Conservation (phyloP, 108 stramenopile species). For the Aurantiochytrium sp. region DNA sequence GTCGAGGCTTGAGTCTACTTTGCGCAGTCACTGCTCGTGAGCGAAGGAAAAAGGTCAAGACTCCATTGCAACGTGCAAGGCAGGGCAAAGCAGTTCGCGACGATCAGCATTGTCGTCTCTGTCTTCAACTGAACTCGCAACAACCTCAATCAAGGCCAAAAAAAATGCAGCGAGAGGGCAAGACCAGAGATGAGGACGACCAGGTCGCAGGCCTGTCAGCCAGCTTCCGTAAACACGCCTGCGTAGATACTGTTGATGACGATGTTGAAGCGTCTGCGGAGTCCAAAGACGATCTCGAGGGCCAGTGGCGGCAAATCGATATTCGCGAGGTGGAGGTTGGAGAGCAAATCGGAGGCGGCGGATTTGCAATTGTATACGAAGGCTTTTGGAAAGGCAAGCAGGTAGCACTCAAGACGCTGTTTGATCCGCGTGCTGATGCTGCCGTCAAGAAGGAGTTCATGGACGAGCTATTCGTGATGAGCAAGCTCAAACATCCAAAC, state of each 20-base stretch:
- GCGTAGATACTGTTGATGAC: neutral
- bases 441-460: conserved; percentile 41
- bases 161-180: neutral
- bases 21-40: no score
- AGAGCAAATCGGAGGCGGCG: conserved; percentile 45
- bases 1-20: no score
- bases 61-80: no score
- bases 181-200: neutral
- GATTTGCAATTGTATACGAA: conserved; percentile 39
- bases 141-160: no score
- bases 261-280: neutral
- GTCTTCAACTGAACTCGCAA: no score
- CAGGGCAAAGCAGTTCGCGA: no score
- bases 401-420: conserved; percentile 46
- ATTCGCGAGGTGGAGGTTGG: conserved; percentile 23
- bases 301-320: neutral
- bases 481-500: conserved; percentile 33
- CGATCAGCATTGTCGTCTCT: no score
- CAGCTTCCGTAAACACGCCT: neutral
- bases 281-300: neutral
- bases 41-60: no score
- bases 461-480: conserved; percentile 45
- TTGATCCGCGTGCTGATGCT: conserved; percentile 36
- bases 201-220: neutral
- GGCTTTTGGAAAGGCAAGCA: conserved; percentile 9